Conservation (phyloP, 2,329 filamentous ascomycete species). For the Madurella mycetomatis region DNA sequence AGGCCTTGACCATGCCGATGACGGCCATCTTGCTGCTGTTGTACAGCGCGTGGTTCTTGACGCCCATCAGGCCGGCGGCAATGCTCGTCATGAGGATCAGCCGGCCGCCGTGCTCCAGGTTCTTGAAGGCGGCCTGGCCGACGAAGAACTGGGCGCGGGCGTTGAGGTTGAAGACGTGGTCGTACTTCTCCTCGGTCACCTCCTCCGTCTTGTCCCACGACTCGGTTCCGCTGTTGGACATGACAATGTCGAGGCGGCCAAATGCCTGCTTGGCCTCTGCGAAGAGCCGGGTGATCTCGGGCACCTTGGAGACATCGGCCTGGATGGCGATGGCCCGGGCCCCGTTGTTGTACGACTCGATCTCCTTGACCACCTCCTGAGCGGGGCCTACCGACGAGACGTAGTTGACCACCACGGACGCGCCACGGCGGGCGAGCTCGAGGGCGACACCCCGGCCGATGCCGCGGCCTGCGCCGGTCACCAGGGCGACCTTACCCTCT, state of each 20-base stretch:
- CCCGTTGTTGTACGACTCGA: slow-evolving; percentile 47
- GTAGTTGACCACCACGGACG: slow-evolving; percentile 65
- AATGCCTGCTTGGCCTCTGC: slow-evolving; percentile 60
- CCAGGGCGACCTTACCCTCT: slow-evolving; percentile 52
- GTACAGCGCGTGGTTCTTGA: slow-evolving; percentile 67
- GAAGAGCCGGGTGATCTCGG: slow-evolving; percentile 59
- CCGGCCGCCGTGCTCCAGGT: slow-evolving; percentile 64
- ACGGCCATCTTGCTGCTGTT: slow-evolving; percentile 69
- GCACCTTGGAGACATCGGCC: slow-evolving; percentile 60
- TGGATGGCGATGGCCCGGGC: slow-evolving; percentile 56
- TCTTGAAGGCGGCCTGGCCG: slow-evolving; percentile 67
- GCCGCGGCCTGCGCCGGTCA: slow-evolving; percentile 62
- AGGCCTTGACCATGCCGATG: slow-evolving; percentile 67
- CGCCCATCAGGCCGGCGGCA: slow-evolving; percentile 60
- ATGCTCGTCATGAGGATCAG: slow-evolving; percentile 71
- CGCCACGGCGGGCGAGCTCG: slow-evolving; percentile 62
- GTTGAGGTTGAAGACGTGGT: slow-evolving; percentile 69
- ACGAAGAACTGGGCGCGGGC: slow-evolving; percentile 72
- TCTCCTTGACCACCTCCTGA: slow-evolving; percentile 51
- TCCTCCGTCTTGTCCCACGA: slow-evolving; percentile 66
- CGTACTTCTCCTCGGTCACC: slow-evolving; percentile 65
- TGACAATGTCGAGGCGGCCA: slow-evolving; percentile 66
- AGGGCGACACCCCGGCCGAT: slow-evolving; percentile 64
- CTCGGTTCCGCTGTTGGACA: slow-evolving; percentile 69
- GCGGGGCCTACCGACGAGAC: slow-evolving; percentile 51